Conservation (phyloP, 805 yeast species). For the Priceomyces castillae region DNA sequence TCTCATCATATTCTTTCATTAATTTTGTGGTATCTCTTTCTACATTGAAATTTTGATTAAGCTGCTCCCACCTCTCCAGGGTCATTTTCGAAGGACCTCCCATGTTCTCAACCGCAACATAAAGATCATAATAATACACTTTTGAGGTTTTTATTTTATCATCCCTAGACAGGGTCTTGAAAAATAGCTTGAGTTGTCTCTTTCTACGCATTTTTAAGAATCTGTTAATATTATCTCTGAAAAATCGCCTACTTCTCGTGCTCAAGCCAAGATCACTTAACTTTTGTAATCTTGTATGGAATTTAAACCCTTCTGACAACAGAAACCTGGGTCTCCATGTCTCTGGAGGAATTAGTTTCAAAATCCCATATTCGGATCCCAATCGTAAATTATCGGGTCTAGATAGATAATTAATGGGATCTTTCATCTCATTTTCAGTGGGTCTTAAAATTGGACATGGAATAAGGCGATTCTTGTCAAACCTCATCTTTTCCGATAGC, state of each 20-base stretch:
- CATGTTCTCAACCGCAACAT: conserved; percentile 28
- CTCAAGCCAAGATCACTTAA: conserved; percentile 61
- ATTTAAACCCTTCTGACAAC: conserved; percentile 53
- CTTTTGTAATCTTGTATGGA: conserved; percentile 68
- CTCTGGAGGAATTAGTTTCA: conserved; percentile 51
- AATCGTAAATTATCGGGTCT: conserved; percentile 35
- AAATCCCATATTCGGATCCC: conserved; percentile 50
- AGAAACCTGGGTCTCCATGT: conserved; percentile 58
- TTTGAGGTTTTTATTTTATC: conserved; percentile 4
- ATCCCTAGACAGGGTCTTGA: conserved; percentile 12
- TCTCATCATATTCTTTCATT: conserved; percentile 21
- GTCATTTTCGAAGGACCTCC: conserved; percentile 20
- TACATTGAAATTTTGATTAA: conserved; percentile 25
- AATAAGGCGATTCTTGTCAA: conserved; percentile 12
- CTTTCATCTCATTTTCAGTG: conserved; percentile 40
- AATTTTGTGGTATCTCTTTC: conserved; percentile 15
- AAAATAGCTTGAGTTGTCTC: conserved; percentile 20
- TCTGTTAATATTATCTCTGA: conserved; percentile 59
- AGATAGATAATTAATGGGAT: conserved; percentile 50
- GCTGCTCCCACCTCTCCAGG: conserved; percentile 17
- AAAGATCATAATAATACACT: conserved; percentile 40
- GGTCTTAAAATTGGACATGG: conserved; percentile 53
- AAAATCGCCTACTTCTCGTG: conserved; percentile 62
- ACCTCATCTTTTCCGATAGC: conserved; percentile 5
- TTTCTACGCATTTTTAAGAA: conserved; percentile 47